A percentile compares a stretch with the other conserved stretches of the same genome.
These are phyloP conservation scores for Dioscorea alata DNA, from an alignment of 106 monocot genomes.

Conservation along the genomic window DNA sequence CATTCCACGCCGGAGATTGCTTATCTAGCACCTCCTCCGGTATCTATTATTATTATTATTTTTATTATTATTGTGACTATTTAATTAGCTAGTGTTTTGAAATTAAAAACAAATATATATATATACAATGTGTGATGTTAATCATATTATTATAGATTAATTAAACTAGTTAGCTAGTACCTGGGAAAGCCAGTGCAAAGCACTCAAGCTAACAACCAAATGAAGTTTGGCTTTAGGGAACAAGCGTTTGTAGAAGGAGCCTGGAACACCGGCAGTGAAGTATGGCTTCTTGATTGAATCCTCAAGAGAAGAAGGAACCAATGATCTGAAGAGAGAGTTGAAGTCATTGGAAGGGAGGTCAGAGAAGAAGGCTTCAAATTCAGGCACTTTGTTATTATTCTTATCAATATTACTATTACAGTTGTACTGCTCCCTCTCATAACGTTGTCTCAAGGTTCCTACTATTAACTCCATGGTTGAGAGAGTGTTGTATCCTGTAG, in stretches of 20 bases:
- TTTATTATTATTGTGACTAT: too few relatives aligned
- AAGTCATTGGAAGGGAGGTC: constrained; percentile 63
- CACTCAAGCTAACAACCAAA: constrained; percentile 41
- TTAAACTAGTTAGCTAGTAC: constrained; percentile 3
- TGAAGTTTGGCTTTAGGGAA: constrained; percentile 48
- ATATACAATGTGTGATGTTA: too few relatives aligned
- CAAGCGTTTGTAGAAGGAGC: constrained; percentile 50
- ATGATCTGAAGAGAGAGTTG: constrained; percentile 46
- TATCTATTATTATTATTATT: too few relatives aligned
- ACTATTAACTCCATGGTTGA: constrained; percentile 36
- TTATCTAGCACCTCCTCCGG: constrained; percentile 40
- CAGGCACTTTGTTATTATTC: constrained; percentile 15
- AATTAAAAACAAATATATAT: too few relatives aligned
- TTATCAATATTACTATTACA: not conserved
- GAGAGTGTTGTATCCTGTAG: constrained; percentile 53
- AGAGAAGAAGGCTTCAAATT: constrained; percentile 56
- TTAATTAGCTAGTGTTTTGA: too few relatives aligned
- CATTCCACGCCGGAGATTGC: constrained; percentile 38
- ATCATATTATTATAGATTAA: too few relatives aligned
- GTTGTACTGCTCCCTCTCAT: constrained; percentile 23
- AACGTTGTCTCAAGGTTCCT: constrained; percentile 19
- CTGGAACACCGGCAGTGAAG: constrained; percentile 46
- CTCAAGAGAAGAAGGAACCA: constrained; percentile 1
- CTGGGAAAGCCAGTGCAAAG: constrained; percentile 63
- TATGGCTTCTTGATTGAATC: constrained; percentile 7